A percentile compares a stretch with the other conserved stretches of the same genome.
Conservation (phyloP, 176 grass and related monocot genomes). For the Oryza australiensis region DNA sequence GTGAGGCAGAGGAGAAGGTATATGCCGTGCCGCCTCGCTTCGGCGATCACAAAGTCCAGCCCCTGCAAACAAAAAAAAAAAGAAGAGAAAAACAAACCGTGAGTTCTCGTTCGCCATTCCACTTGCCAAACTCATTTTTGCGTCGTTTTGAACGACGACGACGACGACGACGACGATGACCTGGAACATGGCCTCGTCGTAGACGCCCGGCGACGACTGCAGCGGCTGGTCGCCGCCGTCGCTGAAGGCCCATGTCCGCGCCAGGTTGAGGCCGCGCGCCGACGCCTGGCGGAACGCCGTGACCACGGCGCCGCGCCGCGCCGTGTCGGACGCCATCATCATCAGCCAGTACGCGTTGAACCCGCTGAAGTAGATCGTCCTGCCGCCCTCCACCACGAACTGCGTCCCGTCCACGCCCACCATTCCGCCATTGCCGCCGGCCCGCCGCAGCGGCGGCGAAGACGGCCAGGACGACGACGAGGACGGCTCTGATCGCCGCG, state of each 20-base stretch:
- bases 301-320: constrained; percentile 38
- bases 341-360: constrained; percentile 97
- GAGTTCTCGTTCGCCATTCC: not conserved
- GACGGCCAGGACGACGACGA: not conserved
- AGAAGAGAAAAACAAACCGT: not conserved
- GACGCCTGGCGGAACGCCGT: constrained; percentile 53
- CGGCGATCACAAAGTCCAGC: constrained; percentile 75
- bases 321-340: constrained; percentile 49
- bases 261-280: constrained; percentile 55
- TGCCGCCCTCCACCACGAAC: constrained; percentile 39
- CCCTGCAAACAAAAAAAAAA: constrained; percentile 35
- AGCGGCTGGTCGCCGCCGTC: constrained; percentile 63
- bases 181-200: constrained; percentile 73
- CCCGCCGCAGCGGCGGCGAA: not conserved
- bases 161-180: constrained; percentile 25
- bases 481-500: not conserved
- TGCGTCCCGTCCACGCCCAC: constrained; percentile 38
- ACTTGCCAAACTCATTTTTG: not conserved
- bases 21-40: constrained; percentile 54
- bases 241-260: constrained; percentile 74
- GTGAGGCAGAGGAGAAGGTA: constrained; percentile 71
- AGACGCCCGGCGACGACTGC: constrained; percentile 64
- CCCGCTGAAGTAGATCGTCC: constrained; percentile 63
- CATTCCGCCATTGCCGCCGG: not conserved
- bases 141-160: not conserved